Evolutionary conservation across 306 rosid genomes (phyloP), one percentile per base, ranked within the genome.

Genomic region (Herpetospermum pedunculosum): DNA sequence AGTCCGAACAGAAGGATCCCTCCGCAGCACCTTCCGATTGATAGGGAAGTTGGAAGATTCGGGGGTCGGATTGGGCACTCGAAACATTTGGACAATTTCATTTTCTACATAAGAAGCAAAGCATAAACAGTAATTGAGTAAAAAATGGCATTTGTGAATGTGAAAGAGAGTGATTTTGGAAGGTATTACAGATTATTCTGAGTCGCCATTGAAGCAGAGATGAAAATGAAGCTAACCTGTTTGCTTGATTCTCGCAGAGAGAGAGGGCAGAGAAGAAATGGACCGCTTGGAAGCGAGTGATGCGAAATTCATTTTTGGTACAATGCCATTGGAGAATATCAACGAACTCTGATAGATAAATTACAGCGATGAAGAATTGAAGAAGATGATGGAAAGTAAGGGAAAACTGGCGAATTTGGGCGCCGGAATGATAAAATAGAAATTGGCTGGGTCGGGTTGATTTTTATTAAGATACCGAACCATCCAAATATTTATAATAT

Each of bases 21-120:
- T 89, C 83, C 86, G 81, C 10, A 41, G 73, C 29, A n/a, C 58
- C 49, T 69, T 74, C 47, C 87, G 84, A 71, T 76, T 80, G 54
- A 74, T 13, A 8, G 82, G 84, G 43, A 62, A 43, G 72, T 62
- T 50, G 28, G 38, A 81, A 75, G 19, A 70, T 68, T 76, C 86
- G 54, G 82, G 84, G 16, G 38, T 70, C 3, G 80, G 50, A 83
- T 57, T 48, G 62, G 88, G 91, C 74, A 89, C 76, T 37, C 81
- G 79, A 77, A 93, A 93, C 96, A 93, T 86, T 72, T 81, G 74
- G 52, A 89, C 95, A 52, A 89, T 89, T 81, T 89, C 96, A 80
- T 84, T 86, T 79, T 93, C 96, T 93, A 89, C 65, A 80, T 40
- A 14, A 13, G 80, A 84, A 80, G 40, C 85, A 81, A 26, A 73